Percentiles rank a stretch among this genome's conserved stretches.
phyloP scores from a whole-genome alignment of 169 alveolate species.

The Cryptosporidium andersoni region DNA sequence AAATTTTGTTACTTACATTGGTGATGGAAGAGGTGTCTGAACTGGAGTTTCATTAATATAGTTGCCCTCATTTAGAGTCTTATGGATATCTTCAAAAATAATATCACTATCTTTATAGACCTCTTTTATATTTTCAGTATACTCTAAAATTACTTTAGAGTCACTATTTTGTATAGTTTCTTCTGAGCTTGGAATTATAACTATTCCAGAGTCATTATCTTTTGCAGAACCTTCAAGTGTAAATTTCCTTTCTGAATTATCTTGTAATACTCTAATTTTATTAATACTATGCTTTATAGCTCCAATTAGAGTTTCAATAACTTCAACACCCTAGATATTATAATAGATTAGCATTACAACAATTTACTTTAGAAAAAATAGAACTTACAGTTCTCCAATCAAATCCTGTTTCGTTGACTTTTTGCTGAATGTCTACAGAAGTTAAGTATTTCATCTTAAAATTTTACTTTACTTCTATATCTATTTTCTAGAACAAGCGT shows the following conservation, averaged over 20 bases:
- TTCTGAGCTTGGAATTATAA: slow-evolving; percentile 15
- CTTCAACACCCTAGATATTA: slow-evolving; percentile 9
- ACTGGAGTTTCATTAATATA: neutral
- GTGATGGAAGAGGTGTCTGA: slow-evolving; percentile 21
- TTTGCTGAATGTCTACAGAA: neutral
- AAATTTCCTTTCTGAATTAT: neutral
- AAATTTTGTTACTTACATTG: slow-evolving; percentile 17
- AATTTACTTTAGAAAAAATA: neutral
- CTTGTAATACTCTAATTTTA: neutral
- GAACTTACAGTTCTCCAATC: slow-evolving; percentile 34
- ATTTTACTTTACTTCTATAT: neutral
- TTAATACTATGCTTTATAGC: slow-evolving; percentile 30
- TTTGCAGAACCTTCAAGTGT: neutral
- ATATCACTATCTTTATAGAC: slow-evolving; percentile 1
- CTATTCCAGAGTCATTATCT: slow-evolving; percentile 38
- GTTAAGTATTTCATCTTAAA: slow-evolving; percentile 13
- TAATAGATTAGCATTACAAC: neutral
- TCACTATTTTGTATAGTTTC: neutral
- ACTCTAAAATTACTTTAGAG: neutral
- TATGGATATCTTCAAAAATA: slow-evolving; percentile 20
- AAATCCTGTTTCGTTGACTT: slow-evolving; percentile 54
- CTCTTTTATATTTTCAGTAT: neutral
- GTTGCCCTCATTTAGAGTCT: neutral
- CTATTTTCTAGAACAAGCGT: neutral
- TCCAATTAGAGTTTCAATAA: slow-evolving; percentile 27